Evolutionary conservation across 495 filamentous ascomycete genomes (phyloP), one percentile per base, ranked within the genome.

Genomic region (Neurospora tetraspora): DNA sequence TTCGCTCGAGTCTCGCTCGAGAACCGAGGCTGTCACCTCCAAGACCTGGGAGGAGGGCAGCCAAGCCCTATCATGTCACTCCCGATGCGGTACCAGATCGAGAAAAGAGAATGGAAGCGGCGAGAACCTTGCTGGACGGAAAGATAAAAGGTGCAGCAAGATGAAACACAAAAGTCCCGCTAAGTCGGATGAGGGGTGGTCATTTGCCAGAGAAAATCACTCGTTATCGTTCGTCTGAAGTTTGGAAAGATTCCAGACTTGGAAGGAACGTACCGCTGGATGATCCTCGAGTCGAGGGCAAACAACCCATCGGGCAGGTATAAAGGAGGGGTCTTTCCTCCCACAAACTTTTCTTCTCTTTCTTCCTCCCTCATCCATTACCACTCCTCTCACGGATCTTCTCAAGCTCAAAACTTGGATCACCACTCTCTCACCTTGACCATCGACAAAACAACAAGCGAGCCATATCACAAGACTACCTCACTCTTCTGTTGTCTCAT

Each of bases 81-180:
- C 53, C 53, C 14, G 27, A 31, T 34, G 27, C 23, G 53, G 27
- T 34, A 65, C 14, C 27, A 34, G 53, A 18, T 65, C 27, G 71
- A 36, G 38, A 20, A 70, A 53, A 72, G 38, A 27, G 11, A 69
- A 40, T n/a, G 36, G 23, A 39, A n/a, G 72, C 39, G 61, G 68
- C 61, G 45, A 70, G 23, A 40, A 74, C 71, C 74, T 73, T 65
- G 53, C 23, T 65, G 53, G 53, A 10, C 53, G 14, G 47, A 59
- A 34, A 34, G 53, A 65, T 65, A 34, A 36, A 34, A 65, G 23
- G 53, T 65, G 53, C 53, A 61, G 53, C 18, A 65, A 65, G 27
- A 65, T 65, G 12, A 34, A 65, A 65, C 53, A 34, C 27, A 34
- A 34, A 65, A 65, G 27, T 34, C 27, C 47, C 53, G 53, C 14